These are phyloP conservation scores for Pseudogymnoascus sp. DNA, from an alignment of 2,329 filamentous ascomycete species.

Conservation along the genomic window DNA sequence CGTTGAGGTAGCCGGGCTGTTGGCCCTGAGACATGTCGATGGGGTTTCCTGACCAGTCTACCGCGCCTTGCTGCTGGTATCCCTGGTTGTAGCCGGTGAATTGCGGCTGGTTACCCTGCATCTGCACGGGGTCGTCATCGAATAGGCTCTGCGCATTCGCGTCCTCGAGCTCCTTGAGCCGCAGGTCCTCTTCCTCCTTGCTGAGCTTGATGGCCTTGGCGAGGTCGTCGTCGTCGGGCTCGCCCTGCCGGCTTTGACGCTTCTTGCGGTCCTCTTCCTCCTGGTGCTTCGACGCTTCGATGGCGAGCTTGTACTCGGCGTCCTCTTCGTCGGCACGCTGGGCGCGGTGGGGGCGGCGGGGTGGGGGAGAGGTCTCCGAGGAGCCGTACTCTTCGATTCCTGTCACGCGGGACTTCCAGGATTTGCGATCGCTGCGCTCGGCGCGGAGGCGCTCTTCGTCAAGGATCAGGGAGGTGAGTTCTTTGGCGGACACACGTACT, in stretches of 20 bases:
- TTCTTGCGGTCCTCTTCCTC: constrained; percentile 82
- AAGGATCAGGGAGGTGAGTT: constrained; percentile 82
- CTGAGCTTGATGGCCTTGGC: constrained; percentile 93
- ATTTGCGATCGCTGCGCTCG: constrained; percentile 84
- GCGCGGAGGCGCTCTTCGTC: constrained; percentile 88
- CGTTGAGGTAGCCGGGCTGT: constrained; percentile 60
- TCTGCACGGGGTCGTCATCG: constrained; percentile 60
- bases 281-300: constrained; percentile 91
- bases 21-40: constrained; percentile 66
- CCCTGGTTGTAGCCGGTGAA: constrained; percentile 91
- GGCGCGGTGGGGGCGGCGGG: constrained; percentile 41
- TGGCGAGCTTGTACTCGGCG: constrained; percentile 78
- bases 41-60: constrained; percentile 96
- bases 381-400: constrained; percentile 75
- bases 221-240: constrained; percentile 71
- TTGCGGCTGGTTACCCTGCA: constrained; percentile 55
- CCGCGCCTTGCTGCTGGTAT: constrained; percentile 91
- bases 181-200: constrained; percentile 86
- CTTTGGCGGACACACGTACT: constrained; percentile 95
- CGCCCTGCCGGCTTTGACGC: constrained; percentile 54
- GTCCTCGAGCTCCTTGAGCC: constrained; percentile 79
- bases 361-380: constrained; percentile 37
- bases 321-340: constrained; percentile 70
- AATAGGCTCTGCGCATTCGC: constrained; percentile 83
- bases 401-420: constrained; percentile 94